Base-by-base conservation (phyloP, 352 stramenopile genomes). In the Globisporangium paroecandrum region DNA sequence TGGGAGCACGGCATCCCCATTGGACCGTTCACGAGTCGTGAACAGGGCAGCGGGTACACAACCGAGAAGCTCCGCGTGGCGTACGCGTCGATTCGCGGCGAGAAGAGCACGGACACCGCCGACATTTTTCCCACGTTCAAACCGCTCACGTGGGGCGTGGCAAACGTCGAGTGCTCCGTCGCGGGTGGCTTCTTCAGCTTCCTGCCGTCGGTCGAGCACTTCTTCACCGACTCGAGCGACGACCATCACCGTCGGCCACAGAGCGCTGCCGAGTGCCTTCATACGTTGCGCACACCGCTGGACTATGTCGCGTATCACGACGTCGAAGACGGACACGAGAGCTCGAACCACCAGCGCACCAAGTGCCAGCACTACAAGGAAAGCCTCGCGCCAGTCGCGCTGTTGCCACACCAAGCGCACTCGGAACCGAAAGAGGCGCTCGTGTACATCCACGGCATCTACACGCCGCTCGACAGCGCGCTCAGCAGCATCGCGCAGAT, bases 1-100 rank as follows among this genome's bases (percentile, higher is more conserved):
- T 90, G 77, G 77, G 61, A 74, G 7, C 61, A 89, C 55, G 82
- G 82, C n/a, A 62, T 72, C 24, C 80, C 82, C 18, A 68, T 87
- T 36, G 82, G 78, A 12, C 82, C 82, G n/a, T 89, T 88, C 58
- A 66, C 49, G 10, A 87, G 75, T 18, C 66, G 77, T 24, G 70
- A 86, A 22, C 84, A 86, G 36, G 73, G 73, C 15, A 88, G 49
- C 15, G 82, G 77, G 22, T 74, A 74, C 66, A 71, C 78, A 36
- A 82, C 82, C 46, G 65, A 73, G 54, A 82, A 77, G 32, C 65
- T 90, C 15, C 65, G 68, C 18, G 51, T 90, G 22, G 78, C 75
- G 24, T 89, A 77, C 60, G 74, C 82, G 47, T 64, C 63, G 38
- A 67, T 70, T 22, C 68, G 68, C n/a, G 68, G 68, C 25, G 68